Evolutionary conservation across 257 asterid species (phyloP).

Genomic region (Nicotiana sylvestris): DNA sequence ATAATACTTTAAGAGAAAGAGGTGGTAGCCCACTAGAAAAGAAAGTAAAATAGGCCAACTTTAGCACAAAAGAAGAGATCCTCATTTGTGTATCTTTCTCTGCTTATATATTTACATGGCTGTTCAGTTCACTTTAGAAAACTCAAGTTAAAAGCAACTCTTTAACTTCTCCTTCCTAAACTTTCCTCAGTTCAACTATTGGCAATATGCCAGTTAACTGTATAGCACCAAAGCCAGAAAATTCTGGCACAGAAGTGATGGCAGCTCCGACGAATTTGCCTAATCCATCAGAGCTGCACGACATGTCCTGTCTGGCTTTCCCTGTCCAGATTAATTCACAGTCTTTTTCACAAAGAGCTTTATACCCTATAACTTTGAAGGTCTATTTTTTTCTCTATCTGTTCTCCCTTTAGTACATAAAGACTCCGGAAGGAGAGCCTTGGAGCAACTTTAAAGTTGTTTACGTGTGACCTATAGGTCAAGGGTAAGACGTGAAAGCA

Average conservation of each 20-base stretch:
- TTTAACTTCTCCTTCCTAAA: slow-evolving; percentile 24
- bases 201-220: slow-evolving; percentile 57
- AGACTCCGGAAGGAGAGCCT: neutral
- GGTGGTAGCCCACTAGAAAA: slow-evolving; percentile 53
- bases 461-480: too few relatives aligned
- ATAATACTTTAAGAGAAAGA: slow-evolving; percentile 38
- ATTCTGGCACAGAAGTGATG: slow-evolving; percentile 34
- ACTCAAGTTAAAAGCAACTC: slow-evolving; percentile 36
- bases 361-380: slow-evolving; percentile 66
- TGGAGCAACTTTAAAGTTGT: too few relatives aligned
- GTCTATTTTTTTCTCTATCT: slow-evolving; percentile 26
- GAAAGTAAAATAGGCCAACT: slow-evolving; percentile 19
- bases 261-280: slow-evolving; percentile 21
- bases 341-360: slow-evolving; percentile 45
- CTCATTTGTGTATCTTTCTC: slow-evolving; percentile 28
- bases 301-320: slow-evolving; percentile 28
- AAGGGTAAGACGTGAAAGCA: too few relatives aligned
- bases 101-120: slow-evolving; percentile 43
- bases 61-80: slow-evolving; percentile 27
- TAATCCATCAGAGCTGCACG: slow-evolving; percentile 25
- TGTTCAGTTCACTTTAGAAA: slow-evolving; percentile 37
- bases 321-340: slow-evolving; percentile 39
- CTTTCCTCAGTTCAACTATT: neutral
- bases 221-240: slow-evolving; percentile 54
- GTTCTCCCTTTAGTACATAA: neutral